phyloP scores from a whole-genome alignment of 75 land plant genomes.

The Sequoiadendron giganteum region DNA sequence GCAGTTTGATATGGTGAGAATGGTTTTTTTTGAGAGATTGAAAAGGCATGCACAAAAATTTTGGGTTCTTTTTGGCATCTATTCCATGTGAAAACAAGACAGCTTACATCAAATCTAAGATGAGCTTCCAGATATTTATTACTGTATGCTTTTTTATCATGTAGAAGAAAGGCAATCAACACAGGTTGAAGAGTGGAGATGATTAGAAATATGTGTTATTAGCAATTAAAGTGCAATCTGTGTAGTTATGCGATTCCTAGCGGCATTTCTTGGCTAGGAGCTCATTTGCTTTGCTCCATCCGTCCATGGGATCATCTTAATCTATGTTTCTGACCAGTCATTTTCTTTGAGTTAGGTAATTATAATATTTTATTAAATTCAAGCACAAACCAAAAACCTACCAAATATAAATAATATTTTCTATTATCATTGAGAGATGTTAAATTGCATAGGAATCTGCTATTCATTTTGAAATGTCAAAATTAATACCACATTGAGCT shows the following conservation, averaged over 20 bases:
- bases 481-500: background rate
- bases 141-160: background rate
- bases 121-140: background rate
- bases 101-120: too few species aligned
- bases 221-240: background rate
- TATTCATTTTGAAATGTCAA: background rate
- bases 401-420: background rate
- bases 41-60: too few species aligned
- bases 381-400: background rate
- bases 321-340: background rate
- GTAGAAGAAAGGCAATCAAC: background rate
- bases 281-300: background rate
- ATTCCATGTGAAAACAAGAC: too few species aligned
- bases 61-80: too few species aligned
- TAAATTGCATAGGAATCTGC: background rate
- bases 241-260: background rate
- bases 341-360: background rate
- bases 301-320: background rate
- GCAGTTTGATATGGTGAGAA: too few species aligned
- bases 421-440: background rate
- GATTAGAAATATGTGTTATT: too few species aligned
- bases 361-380: background rate
- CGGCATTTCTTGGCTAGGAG: background rate
- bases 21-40: too few species aligned
- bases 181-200: background rate